Evolutionary conservation across 2,329 filamentous ascomycete genomes (phyloP), one percentile per base, ranked within the genome.

Genomic region (Stachybotrys chartarum): DNA sequence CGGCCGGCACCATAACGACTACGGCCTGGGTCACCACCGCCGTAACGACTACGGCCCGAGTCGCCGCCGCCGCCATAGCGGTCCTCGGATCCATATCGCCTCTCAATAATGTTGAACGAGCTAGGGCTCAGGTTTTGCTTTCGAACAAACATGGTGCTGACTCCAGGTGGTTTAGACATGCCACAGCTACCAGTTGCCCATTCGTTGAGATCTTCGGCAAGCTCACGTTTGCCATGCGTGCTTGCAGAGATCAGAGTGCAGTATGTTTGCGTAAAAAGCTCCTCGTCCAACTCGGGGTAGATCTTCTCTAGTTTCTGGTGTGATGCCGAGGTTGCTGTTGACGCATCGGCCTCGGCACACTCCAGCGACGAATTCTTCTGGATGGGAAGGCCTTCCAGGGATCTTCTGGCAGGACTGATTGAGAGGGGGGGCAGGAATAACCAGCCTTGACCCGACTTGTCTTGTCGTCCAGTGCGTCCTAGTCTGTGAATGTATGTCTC

Each of bases 401-500:
- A 73, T 10, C 65, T 62, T 49, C 80, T 75, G 3, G 82, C 75
- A 49, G 73, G 68, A 0, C 60, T 17, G 7, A 78, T 67, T 62
- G 90, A 85, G 14, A 76, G 64, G 11, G 81, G 70, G 1, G 82
- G 75, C 1, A 90, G 59, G 50, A 93, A 69, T 39, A 92, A 69
- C 78, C 82, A 90, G 55, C 86, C 88, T 64, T 89, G 77, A 49
- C 89, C 89, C 61, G 83, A 77, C 68, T 89, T 88, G 58, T 85
- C 83, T 31, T 88, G 88, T 64, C 90, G 86, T 55, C 80, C 89
- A 8, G 89, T 93, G 58, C 89, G 87, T 53, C 88, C 88, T 47
- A 91, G 75, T 56, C 88, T 84, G 70, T 91, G 88, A 57, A 92
- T 87, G 66, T 91, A 91, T 44, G 85, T 82, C 66, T 90, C 87